Base-by-base conservation (phyloP, 441 rosid genomes). In the Arabidopsis hybrid region DNA sequence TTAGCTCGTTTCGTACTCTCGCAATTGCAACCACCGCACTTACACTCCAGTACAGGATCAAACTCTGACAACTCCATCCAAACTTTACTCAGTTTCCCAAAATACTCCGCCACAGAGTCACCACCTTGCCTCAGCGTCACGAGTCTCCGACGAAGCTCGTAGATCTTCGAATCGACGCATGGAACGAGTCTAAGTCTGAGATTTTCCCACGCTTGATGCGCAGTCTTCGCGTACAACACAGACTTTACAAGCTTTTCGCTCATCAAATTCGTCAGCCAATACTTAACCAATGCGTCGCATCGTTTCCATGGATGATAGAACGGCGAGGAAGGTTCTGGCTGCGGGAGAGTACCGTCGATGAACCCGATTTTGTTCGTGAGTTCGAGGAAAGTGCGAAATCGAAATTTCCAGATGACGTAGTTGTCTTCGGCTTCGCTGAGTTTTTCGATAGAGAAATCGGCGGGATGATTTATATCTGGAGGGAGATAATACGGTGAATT, bases 41-140 rank as follows among this genome's bases (percentile, higher is more conserved):
- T 4, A 72, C 76, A 63, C 71, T 9, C 6, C 8, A 38, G 11
- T 17, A 43, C 2, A 0, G 77, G 71, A 43, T 72, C 76, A 55
- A 43, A 73, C 65, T 65, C 77, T 9, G 40, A 21, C 58, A 63
- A 14, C 39, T 72, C 76, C 45, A 11, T 4, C 77, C 71, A 73
- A 73, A 31, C 76, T 34, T 3, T 21, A 11, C 12, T 32, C 47
- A 72, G 0, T 21, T 43, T 55, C 56, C 11, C 7, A 26, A 5
- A 43, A 63, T 72, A 72, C 1, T 1, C 5, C 1, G 2, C 1
- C 31, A 63, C 17, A 10, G 76, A 63, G 49, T 53, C 39, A 36
- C 9, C 9, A 7, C 6, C 43, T 10, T 39, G 43, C 43, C 43
- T 39, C 43, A 39, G 43, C 43, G 43, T 39, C 4, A 13, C 43